Conservation (phyloP, 2,329 filamentous ascomycete species). For the Xylaria multiplex region DNA sequence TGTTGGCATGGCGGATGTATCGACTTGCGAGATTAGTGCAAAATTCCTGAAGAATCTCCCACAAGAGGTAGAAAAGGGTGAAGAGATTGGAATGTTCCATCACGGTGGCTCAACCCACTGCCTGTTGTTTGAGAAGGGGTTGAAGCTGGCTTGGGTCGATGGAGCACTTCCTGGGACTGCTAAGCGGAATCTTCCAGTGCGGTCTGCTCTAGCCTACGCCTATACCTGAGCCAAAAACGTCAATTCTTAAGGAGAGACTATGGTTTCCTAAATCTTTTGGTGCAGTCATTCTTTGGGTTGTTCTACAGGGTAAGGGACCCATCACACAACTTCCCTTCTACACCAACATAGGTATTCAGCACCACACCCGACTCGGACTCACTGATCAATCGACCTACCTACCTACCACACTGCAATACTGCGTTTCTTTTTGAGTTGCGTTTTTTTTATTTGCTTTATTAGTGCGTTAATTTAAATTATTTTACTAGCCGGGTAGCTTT, state of each 20-base stretch:
- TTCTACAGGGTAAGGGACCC: too few relatives aligned
- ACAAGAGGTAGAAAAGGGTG: slow-evolving; percentile 24
- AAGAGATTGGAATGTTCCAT: slow-evolving; percentile 37
- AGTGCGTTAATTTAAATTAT: too few relatives aligned
- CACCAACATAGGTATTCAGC: too few relatives aligned
- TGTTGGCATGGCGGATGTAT: slow-evolving; percentile 79
- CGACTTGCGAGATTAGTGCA: slow-evolving; percentile 73
- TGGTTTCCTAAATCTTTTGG: slow-evolving; percentile 5
- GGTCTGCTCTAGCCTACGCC: slow-evolving; percentile 29
- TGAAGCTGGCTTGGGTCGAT: slow-evolving; percentile 32
- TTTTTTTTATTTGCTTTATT: too few relatives aligned
- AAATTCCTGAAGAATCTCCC: slow-evolving; percentile 44
- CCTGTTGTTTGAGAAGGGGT: slow-evolving; percentile 24
- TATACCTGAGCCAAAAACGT: not conserved
- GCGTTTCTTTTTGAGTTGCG: too few relatives aligned
- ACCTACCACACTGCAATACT: too few relatives aligned
- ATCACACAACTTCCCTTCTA: too few relatives aligned
- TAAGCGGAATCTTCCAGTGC: slow-evolving; percentile 26
- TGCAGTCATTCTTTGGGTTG: slow-evolving; percentile 5
- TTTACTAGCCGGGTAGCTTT: too few relatives aligned
- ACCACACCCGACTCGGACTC: too few relatives aligned
- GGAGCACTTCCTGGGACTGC: slow-evolving; percentile 23
- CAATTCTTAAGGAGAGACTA: not conserved
- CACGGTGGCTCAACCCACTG: slow-evolving; percentile 36
- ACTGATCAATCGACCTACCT: too few relatives aligned